Evolutionary conservation across 2,329 filamentous ascomycete species (phyloP).

Genomic region (Tolypocladium guangdongense): DNA sequence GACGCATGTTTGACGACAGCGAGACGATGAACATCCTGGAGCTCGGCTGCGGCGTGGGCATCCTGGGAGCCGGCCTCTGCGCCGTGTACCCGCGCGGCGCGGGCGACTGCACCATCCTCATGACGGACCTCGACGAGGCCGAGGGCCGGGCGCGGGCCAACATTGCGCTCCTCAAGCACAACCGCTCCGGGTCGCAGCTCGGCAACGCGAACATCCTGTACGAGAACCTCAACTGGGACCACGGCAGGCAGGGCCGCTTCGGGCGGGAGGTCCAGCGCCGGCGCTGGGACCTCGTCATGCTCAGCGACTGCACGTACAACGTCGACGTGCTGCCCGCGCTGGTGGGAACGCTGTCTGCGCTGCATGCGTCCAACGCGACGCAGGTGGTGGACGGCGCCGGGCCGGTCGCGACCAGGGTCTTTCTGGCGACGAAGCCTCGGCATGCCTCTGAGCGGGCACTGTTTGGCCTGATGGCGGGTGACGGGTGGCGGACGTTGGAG

Average conservation of each 20-base stretch:
- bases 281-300: slow-evolving; percentile 40
- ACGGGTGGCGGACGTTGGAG: slow-evolving; percentile 33
- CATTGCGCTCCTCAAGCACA: slow-evolving; percentile 22
- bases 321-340: slow-evolving; percentile 43
- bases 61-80: slow-evolving; percentile 40
- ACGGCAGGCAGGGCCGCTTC: slow-evolving; percentile 34
- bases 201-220: slow-evolving; percentile 26
- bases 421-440: slow-evolving; percentile 45
- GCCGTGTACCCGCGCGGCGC: slow-evolving; percentile 16
- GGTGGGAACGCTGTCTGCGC: slow-evolving; percentile 38
- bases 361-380: slow-evolving; percentile 28
- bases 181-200: slow-evolving; percentile 3
- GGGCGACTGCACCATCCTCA: slow-evolving; percentile 25
- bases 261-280: slow-evolving; percentile 25
- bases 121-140: slow-evolving; percentile 46
- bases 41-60: slow-evolving; percentile 45
- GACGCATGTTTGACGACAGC: slow-evolving; percentile 14
- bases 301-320: slow-evolving; percentile 54
- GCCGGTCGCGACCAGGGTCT: slow-evolving; percentile 27
- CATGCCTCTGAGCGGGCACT: slow-evolving; percentile 40
- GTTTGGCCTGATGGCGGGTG: slow-evolving; percentile 33
- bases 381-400: slow-evolving; percentile 8
- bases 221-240: slow-evolving; percentile 47
- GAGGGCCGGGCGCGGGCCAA: slow-evolving; percentile 38
- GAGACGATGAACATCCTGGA: slow-evolving; percentile 35